Evolutionary conservation across 768 basidiomycete species (phyloP), one percentile per base, ranked within the genome.

Genomic region (Lyophyllum semitale): DNA sequence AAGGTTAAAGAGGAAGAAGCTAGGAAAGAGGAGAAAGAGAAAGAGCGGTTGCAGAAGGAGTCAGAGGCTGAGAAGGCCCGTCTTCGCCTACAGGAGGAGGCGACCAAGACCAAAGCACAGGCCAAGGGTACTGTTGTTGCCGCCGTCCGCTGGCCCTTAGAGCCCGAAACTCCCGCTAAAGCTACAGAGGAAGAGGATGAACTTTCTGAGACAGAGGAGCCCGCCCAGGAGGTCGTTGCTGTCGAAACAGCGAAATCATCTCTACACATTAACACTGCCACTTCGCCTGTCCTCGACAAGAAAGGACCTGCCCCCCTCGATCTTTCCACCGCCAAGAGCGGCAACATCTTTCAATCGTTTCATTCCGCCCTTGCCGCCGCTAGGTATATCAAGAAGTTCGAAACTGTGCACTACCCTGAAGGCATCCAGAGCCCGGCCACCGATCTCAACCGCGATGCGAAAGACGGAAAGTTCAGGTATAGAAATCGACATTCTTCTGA

Each of bases 391-490:
- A 86, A 89, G 47, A 89, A 96, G 69, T 82, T 98, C 44, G 78
- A 78, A 30, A 74, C 82, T 43, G 80, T 98, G 40, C 73, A 81
- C 22, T 98, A 98, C 67, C 94, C 95, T 7, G 87, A 88, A 52
- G 86, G 89, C 43, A 83, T 94, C 68, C 79, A 78, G 67, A 91
- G 93, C 52, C 96, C 96, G 2, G 83, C 81, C 60, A 74, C 87
- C 7, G 93, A 93, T 61, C 87, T 98, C 61, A 98, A 97, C 71
- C 76, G 82, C 51, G 83, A 87, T 57, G 89, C 87, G 7, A 84
- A 87, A 72, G 85, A 92, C 53, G 94, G 94, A 63, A 95, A 93
- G 72, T 96, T 93, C 78, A 84, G 88, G 92, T 91, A 72, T 57
- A 63, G 48, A 30, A 6, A 32, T n/a, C 25, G 35, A 22, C 26